Evolutionary conservation across 352 stramenopile species (phyloP).

Genomic region (Phytophthora fragariae): DNA sequence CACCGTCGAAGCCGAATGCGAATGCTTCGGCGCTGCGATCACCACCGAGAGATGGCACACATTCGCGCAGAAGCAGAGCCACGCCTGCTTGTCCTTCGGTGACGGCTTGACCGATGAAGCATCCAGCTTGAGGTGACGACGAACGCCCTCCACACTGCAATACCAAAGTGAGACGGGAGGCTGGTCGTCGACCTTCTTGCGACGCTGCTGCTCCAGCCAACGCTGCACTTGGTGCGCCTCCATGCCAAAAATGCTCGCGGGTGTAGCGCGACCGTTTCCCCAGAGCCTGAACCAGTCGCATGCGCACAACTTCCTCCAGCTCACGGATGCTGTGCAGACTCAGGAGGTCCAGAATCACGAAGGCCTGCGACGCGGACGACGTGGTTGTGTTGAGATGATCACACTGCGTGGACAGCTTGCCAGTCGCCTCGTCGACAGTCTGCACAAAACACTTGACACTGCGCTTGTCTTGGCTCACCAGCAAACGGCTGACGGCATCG

Average conservation of each 20-base stretch:
- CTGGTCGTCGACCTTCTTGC: conserved; percentile 33
- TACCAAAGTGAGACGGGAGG: conserved; percentile 50
- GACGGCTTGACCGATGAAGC: conserved; percentile 14
- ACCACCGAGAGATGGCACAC: conserved; percentile 63
- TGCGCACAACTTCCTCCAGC: conserved; percentile 48
- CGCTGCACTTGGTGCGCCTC: conserved; percentile 31
- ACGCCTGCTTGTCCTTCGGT: conserved; percentile 43
- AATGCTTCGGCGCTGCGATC: conserved; percentile 24
- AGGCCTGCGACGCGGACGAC: conserved; percentile 31
- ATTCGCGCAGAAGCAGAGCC: conserved; percentile 78
- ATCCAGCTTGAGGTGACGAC: conserved; percentile 29
- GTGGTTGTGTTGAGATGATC: conserved; percentile 11
- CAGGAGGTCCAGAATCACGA: conserved; percentile 58
- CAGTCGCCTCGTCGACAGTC: conserved; percentile 4
- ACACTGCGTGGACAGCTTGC: conserved; percentile 19
- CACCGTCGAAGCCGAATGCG: conserved; percentile 5
- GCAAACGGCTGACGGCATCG: conserved; percentile 51
- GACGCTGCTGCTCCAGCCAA: conserved; percentile 45
- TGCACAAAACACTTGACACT: conserved; percentile 71
- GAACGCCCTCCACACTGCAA: conserved; percentile 43
- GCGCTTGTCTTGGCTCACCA: conserved; percentile 74
- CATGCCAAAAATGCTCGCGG: conserved; percentile 47
- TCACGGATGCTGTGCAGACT: conserved; percentile 49
- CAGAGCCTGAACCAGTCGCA: conserved; percentile 42
- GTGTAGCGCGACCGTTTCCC: conserved; percentile 42